phyloP scores from a whole-genome alignment of 352 stramenopile species.

The Aphanomyces euteiches region DNA sequence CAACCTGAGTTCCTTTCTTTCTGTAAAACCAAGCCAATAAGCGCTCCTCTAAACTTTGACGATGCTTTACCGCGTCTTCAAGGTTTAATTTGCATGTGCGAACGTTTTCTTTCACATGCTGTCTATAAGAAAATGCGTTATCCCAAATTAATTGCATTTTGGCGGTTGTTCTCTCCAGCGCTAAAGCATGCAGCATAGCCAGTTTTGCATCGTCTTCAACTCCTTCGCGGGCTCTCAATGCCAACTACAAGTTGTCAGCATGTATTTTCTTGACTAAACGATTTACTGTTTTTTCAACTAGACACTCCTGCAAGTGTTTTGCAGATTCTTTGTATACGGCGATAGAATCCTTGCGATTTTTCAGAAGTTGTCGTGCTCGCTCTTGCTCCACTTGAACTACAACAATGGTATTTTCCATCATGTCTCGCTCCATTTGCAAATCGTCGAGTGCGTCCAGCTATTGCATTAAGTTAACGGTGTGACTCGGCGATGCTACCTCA shows the following conservation, averaged over 20 bases:
- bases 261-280: constrained; percentile 36
- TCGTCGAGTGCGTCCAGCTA: constrained; percentile 11
- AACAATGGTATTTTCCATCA: background rate
- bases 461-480: background rate
- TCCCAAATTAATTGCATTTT: constrained; percentile 52
- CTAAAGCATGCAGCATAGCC: constrained; percentile 59
- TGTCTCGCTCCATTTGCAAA: constrained; percentile 17
- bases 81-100: constrained; percentile 31
- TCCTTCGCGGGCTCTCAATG: constrained; percentile 38
- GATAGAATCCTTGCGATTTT: constrained; percentile 11
- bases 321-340: constrained; percentile 12
- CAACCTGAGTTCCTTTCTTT: constrained; percentile 39
- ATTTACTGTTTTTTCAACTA: constrained; percentile 24
- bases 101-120: constrained; percentile 33
- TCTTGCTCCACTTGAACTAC: constrained; percentile 27
- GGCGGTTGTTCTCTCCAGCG: constrained; percentile 54
- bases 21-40: constrained; percentile 48
- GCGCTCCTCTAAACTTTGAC: constrained; percentile 32
- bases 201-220: constrained; percentile 77
- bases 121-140: constrained; percentile 38
- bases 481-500: constrained; percentile 39
- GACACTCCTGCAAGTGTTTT: constrained; percentile 22
- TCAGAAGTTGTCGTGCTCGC: constrained; percentile 16
- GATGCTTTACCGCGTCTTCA: constrained; percentile 24
- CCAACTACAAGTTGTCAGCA: constrained; percentile 37